phyloP scores from a whole-genome alignment of 805 yeast genomes.

The Blastobotrys robertii region DNA sequence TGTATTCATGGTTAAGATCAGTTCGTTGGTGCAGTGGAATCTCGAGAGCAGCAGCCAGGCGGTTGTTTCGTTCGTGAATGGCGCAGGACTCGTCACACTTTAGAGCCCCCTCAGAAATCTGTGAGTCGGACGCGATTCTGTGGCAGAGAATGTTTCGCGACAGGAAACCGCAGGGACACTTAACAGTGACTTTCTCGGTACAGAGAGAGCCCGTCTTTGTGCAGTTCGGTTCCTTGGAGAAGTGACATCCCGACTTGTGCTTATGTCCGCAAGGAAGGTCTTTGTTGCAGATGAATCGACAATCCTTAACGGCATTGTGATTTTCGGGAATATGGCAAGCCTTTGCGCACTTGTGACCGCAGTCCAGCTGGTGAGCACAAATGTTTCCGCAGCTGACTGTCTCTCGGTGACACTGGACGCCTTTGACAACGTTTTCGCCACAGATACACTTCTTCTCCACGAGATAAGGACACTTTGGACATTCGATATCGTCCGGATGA shows the following conservation, averaged over 20 bases:
- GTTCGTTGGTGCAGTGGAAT: slow-evolving; percentile 24
- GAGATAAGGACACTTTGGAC: slow-evolving; percentile 69
- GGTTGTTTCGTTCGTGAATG: slow-evolving; percentile 46
- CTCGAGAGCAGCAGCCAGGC: slow-evolving; percentile 54
- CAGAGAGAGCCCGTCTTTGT: slow-evolving; percentile 40
- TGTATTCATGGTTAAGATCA: slow-evolving; percentile 31
- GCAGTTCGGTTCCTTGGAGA: slow-evolving; percentile 26
- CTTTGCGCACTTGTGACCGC: slow-evolving; percentile 48
- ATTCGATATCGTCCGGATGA: slow-evolving; percentile 51
- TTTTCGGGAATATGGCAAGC: slow-evolving; percentile 37
- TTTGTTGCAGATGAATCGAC: slow-evolving; percentile 50
- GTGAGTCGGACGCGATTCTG: slow-evolving; percentile 23
- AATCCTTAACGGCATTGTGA: slow-evolving; percentile 25
- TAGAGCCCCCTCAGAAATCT: slow-evolving; percentile 32
- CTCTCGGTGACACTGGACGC: slow-evolving; percentile 60
- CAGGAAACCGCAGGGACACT: slow-evolving; percentile 59
- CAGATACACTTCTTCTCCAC: slow-evolving; percentile 54
- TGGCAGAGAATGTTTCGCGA: not conserved
- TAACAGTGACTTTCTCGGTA: slow-evolving; percentile 38
- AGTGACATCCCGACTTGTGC: slow-evolving; percentile 59
- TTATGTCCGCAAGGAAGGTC: slow-evolving; percentile 56
- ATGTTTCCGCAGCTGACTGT: slow-evolving; percentile 58
- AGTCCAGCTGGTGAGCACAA: slow-evolving; percentile 43
- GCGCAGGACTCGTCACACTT: slow-evolving; percentile 69
- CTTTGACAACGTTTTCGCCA: slow-evolving; percentile 45